Evolutionary conservation across 345 rosid species (phyloP), one percentile per base, ranked within the genome.

Genomic region (Garcia nutans): DNA sequence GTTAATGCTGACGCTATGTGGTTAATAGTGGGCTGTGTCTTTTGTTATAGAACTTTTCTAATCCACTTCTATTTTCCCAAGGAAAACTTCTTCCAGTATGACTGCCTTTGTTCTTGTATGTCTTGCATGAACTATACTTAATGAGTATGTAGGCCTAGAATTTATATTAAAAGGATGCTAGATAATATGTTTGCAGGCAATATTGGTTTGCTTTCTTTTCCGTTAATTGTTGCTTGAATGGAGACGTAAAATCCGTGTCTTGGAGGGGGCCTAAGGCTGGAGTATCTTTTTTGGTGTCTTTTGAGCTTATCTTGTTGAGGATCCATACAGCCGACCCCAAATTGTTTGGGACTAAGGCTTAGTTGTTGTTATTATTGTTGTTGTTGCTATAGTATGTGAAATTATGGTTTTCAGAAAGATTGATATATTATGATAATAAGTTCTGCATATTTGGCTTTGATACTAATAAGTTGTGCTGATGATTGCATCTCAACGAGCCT

Each of bases 161-260:
- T 59, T 59, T 59, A 22, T 59, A 23, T 24, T 22, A 59, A 3
- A 9, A 19, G 10, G 62, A 57, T 57, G 62, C 62, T 57, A 57
- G 5, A n/a, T 57, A 57, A 17, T 20, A 57, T 57, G 8, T 17
- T 57, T 63, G 8, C 45, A 28, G 3, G 10, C 6, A 23, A 33
- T 41, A 64, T n/a, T 64, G 68, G 3, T 41, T 17, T 66, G 70
- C 42, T 49, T 68, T 49, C 41, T 49, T 68, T 68, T 12, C 44
- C 37, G 4, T 49, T 13, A 7, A 8, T 49, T 6, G 5, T 47
- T 11, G 23, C 42, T 49, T n/a, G n/a, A n/a, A n/a, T n/a, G n/a
- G n/a, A n/a, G n/a, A n/a, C n/a, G n/a, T n/a, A n/a, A n/a, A n/a
- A n/a, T n/a, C n/a, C n/a, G n/a, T n/a, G n/a, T n/a, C n/a, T n/a